phyloP scores from a whole-genome alignment of 768 basidiomycete species.

The Fistulinella prunicolor region DNA sequence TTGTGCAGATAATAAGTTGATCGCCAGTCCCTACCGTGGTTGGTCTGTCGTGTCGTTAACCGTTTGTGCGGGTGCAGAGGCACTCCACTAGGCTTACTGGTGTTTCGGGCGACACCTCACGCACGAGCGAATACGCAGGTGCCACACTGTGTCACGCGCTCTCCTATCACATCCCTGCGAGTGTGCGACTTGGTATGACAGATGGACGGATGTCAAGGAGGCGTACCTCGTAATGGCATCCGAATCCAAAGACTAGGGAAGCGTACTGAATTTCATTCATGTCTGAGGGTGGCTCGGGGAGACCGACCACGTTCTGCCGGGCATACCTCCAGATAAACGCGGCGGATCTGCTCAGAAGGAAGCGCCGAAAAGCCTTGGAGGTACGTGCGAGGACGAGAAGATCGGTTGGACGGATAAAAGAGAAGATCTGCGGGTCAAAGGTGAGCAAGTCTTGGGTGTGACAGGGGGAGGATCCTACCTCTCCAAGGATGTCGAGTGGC shows the following conservation, averaged over 20 bases:
- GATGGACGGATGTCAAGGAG: not conserved
- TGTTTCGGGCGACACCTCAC: conserved; percentile 23
- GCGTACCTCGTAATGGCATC: conserved; percentile 39
- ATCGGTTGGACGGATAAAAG: conserved; percentile 42
- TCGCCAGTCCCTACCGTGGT: conserved; percentile 14
- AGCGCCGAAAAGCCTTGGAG: conserved; percentile 37
- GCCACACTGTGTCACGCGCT: conserved; percentile 31
- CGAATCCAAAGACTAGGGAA: conserved; percentile 45
- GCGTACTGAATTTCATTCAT: conserved; percentile 51
- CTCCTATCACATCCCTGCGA: conserved; percentile 23
- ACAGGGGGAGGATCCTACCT: conserved; percentile 9
- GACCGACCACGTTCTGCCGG: conserved; percentile 33
- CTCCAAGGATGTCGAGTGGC: conserved; percentile 28
- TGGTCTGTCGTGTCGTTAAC: conserved; percentile 10
- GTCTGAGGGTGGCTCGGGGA: conserved; percentile 46
- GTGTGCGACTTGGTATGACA: not conserved
- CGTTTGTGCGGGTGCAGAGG: not conserved
- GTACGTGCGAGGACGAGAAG: conserved; percentile 45
- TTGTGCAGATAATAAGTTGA: conserved; percentile 4
- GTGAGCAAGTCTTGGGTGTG: not conserved
- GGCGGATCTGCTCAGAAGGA: conserved; percentile 36
- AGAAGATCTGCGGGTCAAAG: conserved; percentile 37
- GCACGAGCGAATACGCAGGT: conserved; percentile 34
- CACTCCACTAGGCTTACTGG: conserved; percentile 17
- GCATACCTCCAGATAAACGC: conserved; percentile 34